Percentiles rank a stretch among this genome's conserved stretches.
Conservation (phyloP, 129 eudicot genomes). For the Daucus carota region DH1_v3.0 NC_030381.2:50766001-50766500, state of each 20-base stretch:
- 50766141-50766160: neutral
- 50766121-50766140: neutral
- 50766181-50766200: neutral
- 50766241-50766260: neutral
- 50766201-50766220: neutral
- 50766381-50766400: no score
- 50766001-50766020: no score
- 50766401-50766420: no score
- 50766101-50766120: neutral
- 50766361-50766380: no score
- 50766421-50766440: no score
- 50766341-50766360: neutral
- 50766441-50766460: no score
- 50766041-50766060: no score
- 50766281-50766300: neutral
- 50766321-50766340: no score
- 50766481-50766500: no score
- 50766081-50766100: neutral
- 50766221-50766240: neutral
- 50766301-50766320: neutral
- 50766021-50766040: no score
- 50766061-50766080: neutral
- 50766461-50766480: no score
- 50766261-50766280: neutral
- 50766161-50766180: neutral